These are phyloP conservation scores for Ophiostoma ulmi DNA, from an alignment of 2,329 filamentous ascomycete species.

Conservation along the genomic window DNA sequence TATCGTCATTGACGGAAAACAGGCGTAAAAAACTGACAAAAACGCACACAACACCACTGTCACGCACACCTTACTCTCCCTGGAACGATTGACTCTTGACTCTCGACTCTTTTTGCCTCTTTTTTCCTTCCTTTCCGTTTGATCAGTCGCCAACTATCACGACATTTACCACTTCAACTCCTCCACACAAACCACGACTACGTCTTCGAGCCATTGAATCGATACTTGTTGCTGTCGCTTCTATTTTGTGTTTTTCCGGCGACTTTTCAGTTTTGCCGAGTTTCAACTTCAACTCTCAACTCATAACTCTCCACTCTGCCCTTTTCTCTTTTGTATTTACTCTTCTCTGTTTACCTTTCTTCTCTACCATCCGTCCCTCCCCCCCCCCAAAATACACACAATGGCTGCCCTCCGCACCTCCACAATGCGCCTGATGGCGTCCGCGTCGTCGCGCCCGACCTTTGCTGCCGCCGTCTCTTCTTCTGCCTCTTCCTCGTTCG, in stretches of 20 bases:
- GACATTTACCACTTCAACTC: background rate
- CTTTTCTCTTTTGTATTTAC: background rate
- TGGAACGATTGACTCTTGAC: background rate
- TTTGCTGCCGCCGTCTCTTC: constrained; percentile 18
- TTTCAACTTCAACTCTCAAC: background rate
- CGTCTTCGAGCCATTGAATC: background rate
- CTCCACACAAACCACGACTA: background rate
- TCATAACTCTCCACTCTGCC: background rate
- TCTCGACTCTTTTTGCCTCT: background rate
- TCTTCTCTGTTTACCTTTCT: background rate
- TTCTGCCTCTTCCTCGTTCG: constrained; percentile 36
- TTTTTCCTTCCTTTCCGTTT: background rate
- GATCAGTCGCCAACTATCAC: background rate
- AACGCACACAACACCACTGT: constrained; percentile 10
- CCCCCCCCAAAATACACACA: constrained; percentile 23
- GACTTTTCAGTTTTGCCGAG: constrained; percentile 12
- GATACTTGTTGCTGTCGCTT: background rate
- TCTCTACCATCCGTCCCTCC: background rate
- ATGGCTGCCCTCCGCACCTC: constrained; percentile 61
- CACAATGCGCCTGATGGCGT: constrained; percentile 48
- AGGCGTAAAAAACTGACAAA: constrained; percentile 12
- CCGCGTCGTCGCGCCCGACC: constrained; percentile 22
- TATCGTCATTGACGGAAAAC: constrained; percentile 25
- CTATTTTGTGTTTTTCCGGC: background rate
- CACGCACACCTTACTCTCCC: background rate